Conservation (phyloP, 306 rosid genomes). For the Ceratonia siliqua region DNA sequence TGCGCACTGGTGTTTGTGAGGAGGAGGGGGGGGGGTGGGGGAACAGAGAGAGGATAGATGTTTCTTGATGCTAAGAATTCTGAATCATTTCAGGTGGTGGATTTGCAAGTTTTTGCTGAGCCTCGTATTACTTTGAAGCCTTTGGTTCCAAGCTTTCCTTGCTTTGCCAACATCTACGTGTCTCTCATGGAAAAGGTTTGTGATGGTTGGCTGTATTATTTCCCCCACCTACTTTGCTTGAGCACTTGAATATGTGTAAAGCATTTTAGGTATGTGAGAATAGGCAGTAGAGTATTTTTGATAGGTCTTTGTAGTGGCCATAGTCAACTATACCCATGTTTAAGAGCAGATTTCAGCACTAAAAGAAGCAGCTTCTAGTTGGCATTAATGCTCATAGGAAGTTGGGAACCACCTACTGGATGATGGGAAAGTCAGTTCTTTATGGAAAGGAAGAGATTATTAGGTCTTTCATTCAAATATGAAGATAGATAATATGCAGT, state of each 20-base stretch:
- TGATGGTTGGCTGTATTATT: slow-evolving; percentile 26
- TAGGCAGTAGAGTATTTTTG: background rate
- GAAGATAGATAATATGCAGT: background rate
- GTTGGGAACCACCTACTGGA: slow-evolving; percentile 1
- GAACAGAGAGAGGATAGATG: background rate
- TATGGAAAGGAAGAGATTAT: slow-evolving; percentile 8
- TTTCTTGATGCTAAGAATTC: slow-evolving; percentile 30
- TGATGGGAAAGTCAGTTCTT: slow-evolving; percentile 18
- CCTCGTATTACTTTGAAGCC: slow-evolving; percentile 94
- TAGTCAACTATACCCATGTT: slow-evolving; percentile 15
- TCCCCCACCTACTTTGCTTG: background rate
- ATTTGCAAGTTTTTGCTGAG: slow-evolving; percentile 74
- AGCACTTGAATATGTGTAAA: background rate
- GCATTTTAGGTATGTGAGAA: background rate
- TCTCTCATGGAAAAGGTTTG: slow-evolving; percentile 97
- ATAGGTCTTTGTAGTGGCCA: background rate
- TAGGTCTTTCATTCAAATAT: slow-evolving; percentile 17
- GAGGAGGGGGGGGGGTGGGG: background rate
- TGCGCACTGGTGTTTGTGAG: background rate
- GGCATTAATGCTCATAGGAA: slow-evolving; percentile 17
- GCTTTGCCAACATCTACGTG: slow-evolving; percentile 77
- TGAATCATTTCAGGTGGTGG: slow-evolving; percentile 60
- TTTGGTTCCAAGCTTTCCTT: slow-evolving; percentile 96
- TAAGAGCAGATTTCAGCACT: background rate
- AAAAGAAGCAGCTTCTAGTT: slow-evolving; percentile 20